A percentile compares a stretch with the other conserved stretches of the same genome.
phyloP scores from a whole-genome alignment of 139 green algal genomes.

The Penium margaritaceum region DNA sequence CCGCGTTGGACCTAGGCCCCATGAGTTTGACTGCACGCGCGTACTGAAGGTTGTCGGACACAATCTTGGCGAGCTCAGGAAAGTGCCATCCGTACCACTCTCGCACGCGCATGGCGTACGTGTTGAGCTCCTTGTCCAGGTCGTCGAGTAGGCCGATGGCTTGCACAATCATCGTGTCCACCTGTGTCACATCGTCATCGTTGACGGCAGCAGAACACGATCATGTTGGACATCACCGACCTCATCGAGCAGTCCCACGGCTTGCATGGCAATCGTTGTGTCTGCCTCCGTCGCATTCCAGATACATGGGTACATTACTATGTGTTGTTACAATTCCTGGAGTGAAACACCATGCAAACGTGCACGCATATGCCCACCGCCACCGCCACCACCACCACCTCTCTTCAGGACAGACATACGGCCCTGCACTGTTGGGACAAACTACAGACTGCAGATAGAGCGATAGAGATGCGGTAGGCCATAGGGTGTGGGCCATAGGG shows the following conservation, averaged over 20 bases:
- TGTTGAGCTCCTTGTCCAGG: constrained; percentile 99
- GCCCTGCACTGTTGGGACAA: too few relatives aligned
- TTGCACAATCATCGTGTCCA: constrained; percentile 81
- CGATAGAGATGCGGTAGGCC: too few relatives aligned
- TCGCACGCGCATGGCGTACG: constrained; percentile 96
- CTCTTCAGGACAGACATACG: too few relatives aligned
- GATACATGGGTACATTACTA: too few relatives aligned
- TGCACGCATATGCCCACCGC: too few relatives aligned
- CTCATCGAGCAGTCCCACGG: constrained; percentile 94
- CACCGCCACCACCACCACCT: too few relatives aligned
- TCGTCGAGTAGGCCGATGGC: constrained; percentile 96
- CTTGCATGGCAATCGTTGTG: constrained; percentile 85
- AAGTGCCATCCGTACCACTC: constrained; percentile 99
- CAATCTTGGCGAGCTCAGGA: constrained; percentile 95
- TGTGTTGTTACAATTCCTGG: too few relatives aligned
- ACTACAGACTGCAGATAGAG: too few relatives aligned
- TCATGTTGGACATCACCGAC: constrained; percentile 99
- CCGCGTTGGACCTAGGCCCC: constrained; percentile 75
- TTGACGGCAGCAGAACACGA: too few relatives aligned
- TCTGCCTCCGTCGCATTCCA: constrained; percentile 56
- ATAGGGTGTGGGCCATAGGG: too few relatives aligned
- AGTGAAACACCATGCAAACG: too few relatives aligned
- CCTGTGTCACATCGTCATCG: too few relatives aligned
- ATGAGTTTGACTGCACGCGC: constrained; percentile 82
- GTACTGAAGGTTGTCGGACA: constrained; percentile 94